Evolutionary conservation across 345 rosid species (phyloP).

Genomic region (Eucalyptus marginata): DNA sequence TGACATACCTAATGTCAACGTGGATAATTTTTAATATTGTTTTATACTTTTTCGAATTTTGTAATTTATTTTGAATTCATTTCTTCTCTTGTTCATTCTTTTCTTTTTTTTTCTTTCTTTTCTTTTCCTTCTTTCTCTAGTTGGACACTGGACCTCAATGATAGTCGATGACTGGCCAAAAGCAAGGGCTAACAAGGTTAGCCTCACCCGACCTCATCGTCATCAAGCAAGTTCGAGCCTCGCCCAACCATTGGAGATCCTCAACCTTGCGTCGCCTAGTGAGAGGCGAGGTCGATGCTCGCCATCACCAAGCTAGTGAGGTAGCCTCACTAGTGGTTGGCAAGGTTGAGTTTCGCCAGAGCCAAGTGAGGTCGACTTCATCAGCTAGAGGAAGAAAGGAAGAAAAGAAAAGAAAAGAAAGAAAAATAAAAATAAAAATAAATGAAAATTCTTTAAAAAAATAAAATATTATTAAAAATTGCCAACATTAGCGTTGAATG

Average conservation of each 20-base stretch:
- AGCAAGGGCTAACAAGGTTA: not conserved
- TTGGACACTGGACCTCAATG: rapidly evolving
- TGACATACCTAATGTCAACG: not conserved
- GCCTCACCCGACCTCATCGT: not conserved
- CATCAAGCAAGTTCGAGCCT: not conserved
- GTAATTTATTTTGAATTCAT: too few relatives aligned
- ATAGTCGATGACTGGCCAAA: not conserved
- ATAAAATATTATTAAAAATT: too few relatives aligned
- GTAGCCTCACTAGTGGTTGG: not conserved
- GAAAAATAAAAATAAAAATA: too few relatives aligned
- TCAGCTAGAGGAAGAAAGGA: not conserved
- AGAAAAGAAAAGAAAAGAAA: too few relatives aligned
- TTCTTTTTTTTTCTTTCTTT: too few relatives aligned
- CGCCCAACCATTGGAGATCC: not conserved
- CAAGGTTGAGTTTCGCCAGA: rapidly evolving
- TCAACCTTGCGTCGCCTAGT: not conserved
- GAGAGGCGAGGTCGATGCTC: not conserved
- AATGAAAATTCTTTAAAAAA: too few relatives aligned
- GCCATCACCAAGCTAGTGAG: rapidly evolving
- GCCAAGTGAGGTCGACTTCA: too few relatives aligned
- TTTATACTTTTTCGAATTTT: too few relatives aligned
- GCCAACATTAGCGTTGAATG: rapidly evolving
- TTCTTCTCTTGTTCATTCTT: too few relatives aligned
- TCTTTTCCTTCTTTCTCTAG: not conserved
- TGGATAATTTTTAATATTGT: too few relatives aligned